Evolutionary conservation across 2,329 filamentous ascomycete genomes (phyloP).

Genomic region (Aspergillus niger): DNA sequence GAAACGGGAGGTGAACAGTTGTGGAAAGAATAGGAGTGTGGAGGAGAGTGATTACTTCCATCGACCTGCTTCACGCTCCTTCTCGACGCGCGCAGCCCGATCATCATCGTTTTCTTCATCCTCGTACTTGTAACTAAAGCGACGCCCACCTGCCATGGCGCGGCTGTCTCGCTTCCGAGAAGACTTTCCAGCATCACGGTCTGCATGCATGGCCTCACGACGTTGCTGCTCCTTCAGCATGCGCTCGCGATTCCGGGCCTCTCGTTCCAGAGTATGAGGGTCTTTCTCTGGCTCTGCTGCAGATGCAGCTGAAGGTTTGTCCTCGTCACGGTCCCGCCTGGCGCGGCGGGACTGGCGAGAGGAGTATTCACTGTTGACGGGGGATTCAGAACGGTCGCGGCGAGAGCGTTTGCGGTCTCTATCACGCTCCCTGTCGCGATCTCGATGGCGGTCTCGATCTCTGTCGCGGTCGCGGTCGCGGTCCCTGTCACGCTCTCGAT

Average conservation of each 20-base stretch:
- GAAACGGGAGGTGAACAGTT: too few relatives aligned
- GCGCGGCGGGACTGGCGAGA: constrained; percentile 37
- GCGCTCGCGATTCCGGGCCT: constrained; percentile 63
- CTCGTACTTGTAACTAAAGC: constrained; percentile 53
- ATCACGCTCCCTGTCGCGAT: constrained; percentile 46
- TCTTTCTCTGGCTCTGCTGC: constrained; percentile 55
- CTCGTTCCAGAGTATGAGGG: constrained; percentile 73
- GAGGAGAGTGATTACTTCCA: constrained; percentile 24
- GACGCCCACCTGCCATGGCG: constrained; percentile 35
- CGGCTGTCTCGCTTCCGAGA: constrained; percentile 39
- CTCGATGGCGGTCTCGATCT: constrained; percentile 32
- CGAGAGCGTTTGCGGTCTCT: constrained; percentile 45
- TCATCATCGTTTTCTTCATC: constrained; percentile 46
- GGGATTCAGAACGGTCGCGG: constrained; percentile 43
- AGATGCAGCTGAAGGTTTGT: constrained; percentile 19
- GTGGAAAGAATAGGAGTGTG: background rate
- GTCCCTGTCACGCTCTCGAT: constrained; percentile 40
- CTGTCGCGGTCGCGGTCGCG: constrained; percentile 37
- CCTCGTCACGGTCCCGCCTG: constrained; percentile 38
- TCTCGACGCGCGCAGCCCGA: constrained; percentile 39
- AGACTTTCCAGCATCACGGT: constrained; percentile 29
- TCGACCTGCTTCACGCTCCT: constrained; percentile 41
- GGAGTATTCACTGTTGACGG: constrained; percentile 34
- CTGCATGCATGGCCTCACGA: constrained; percentile 53
- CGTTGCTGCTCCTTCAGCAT: constrained; percentile 67